Conservation (phyloP, 2,329 filamentous ascomycete species). For the Exserohilum turcica region DNA sequence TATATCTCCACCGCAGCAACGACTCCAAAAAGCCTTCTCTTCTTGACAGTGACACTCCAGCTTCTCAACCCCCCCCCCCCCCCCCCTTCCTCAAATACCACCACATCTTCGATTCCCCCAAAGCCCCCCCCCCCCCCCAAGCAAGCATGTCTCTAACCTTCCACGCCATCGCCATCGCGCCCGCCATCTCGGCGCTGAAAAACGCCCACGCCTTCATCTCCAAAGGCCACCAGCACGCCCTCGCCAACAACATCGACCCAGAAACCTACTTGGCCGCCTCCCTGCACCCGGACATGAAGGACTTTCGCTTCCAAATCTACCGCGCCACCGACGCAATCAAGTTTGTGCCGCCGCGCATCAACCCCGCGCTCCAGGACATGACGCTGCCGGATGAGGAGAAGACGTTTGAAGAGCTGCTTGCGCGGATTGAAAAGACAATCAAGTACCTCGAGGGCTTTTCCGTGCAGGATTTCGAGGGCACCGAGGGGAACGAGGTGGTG, state of each 20-base stretch:
- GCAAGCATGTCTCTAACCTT: constrained; percentile 31
- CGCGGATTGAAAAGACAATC: constrained; percentile 55
- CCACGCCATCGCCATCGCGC: constrained; percentile 48
- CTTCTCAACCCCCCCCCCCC: no score
- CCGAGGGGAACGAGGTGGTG: constrained; percentile 49
- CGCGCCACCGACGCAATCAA: constrained; percentile 51
- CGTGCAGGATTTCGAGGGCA: constrained; percentile 50
- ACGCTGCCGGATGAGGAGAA: constrained; percentile 52
- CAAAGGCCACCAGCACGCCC: constrained; percentile 51
- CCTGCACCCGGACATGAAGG: constrained; percentile 57
- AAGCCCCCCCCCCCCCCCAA: no score
- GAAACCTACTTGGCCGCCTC: constrained; percentile 49
- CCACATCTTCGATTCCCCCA: no score
- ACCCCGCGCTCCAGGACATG: constrained; percentile 38
- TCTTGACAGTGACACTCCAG: no score
- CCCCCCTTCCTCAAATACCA: not conserved
- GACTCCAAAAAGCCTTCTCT: no score
- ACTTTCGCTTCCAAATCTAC: constrained; percentile 58
- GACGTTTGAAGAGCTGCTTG: constrained; percentile 57
- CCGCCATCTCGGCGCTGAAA: constrained; percentile 52
- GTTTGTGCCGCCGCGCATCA: constrained; percentile 48
- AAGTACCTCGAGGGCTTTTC: constrained; percentile 54
- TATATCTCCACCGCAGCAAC: no score
- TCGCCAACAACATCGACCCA: constrained; percentile 45
- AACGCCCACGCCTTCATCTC: constrained; percentile 52